These are phyloP conservation scores for Babesia caballi DNA, from an alignment of 169 alveolate genomes.

Conservation along the genomic window DNA sequence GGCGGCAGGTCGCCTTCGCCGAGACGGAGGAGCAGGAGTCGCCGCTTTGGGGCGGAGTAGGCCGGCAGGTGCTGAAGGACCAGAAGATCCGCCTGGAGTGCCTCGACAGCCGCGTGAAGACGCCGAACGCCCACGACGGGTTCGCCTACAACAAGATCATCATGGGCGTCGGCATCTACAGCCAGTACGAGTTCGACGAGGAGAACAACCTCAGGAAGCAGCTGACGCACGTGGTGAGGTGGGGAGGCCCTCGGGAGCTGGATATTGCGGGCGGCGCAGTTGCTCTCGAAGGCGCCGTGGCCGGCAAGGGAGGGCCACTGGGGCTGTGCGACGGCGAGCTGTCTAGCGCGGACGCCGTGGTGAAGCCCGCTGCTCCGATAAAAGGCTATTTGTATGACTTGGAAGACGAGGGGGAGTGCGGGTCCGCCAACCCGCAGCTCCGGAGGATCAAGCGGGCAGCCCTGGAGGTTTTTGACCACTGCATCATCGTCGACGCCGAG, in stretches of 20 bases:
- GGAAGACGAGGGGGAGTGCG: background rate
- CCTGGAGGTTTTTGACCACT: constrained; percentile 4
- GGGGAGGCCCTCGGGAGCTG: constrained; percentile 8
- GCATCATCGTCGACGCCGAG: background rate
- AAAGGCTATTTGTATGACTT: background rate
- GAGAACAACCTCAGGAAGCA: constrained; percentile 39
- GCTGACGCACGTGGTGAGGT: constrained; percentile 22
- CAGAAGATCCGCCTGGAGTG: constrained; percentile 23
- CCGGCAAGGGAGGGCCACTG: background rate
- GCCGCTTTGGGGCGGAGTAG: background rate
- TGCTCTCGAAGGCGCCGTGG: background rate
- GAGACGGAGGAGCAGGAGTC: background rate
- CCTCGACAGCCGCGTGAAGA: constrained; percentile 31
- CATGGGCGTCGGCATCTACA: constrained; percentile 59
- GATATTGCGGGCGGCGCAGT: too few relatives aligned
- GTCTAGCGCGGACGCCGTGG: background rate
- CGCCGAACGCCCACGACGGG: constrained; percentile 50
- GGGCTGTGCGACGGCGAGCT: constrained; percentile 2
- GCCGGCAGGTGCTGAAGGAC: background rate
- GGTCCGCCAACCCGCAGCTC: background rate
- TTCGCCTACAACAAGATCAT: constrained; percentile 41
- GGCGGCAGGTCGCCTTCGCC: background rate
- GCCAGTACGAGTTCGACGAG: constrained; percentile 60
- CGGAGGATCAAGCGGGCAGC: background rate
- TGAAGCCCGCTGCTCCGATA: background rate